Base-by-base conservation (phyloP, 2,329 filamentous ascomycete species). In the Macrophomina phaseolina region DNA sequence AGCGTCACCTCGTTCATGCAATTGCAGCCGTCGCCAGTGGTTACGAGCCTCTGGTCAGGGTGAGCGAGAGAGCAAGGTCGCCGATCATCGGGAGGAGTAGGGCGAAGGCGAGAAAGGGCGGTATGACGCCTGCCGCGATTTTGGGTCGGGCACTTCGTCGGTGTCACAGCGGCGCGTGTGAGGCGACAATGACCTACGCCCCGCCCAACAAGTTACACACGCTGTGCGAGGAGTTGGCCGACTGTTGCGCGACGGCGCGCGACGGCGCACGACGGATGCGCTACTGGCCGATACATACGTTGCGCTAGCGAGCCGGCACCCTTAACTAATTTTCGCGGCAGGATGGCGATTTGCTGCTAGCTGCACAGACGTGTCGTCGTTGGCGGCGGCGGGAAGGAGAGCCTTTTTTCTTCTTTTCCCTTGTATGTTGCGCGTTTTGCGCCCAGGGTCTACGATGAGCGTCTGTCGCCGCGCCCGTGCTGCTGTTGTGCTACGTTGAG, bases 271-370 rank as follows among this genome's bases (percentile, higher is more conserved):
- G 42, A 45, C 42, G 32, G 52, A 32, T 34, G 34, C 52, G 52
- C 52, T 55, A 55, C 52, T 34, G 52, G 32, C 52, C 18, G 32
- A n/a, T 55, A 55, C 52, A 28, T 55, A 55, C 52, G 32, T 55
- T 18, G 6, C 48, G n/a, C 30, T 38, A 55, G 32, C 52, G 32
- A 53, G 7, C 48, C 52, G 36, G 51, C 9, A 38, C 16, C 23
- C 51, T 38, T 38, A 55, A 53, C 49, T 14, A 12, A 16, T 5
- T 4, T 38, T 38, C 23, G 36, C 28, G 16, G 32, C 32, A 11
- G 42, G 38, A 40, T 14, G 3, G 8, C 38, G 46, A n/a, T 18
- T 14, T 38, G 52, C 12, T 55, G 30, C 52, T 55, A 28, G 42
- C 52, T 12, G 32, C 52, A 55, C 52, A 38, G 52, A 38, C 42